Evolutionary conservation across 371 early-diverging fungal genomes (phyloP).

Genomic region (Phascolomyces articulosus): DNA sequence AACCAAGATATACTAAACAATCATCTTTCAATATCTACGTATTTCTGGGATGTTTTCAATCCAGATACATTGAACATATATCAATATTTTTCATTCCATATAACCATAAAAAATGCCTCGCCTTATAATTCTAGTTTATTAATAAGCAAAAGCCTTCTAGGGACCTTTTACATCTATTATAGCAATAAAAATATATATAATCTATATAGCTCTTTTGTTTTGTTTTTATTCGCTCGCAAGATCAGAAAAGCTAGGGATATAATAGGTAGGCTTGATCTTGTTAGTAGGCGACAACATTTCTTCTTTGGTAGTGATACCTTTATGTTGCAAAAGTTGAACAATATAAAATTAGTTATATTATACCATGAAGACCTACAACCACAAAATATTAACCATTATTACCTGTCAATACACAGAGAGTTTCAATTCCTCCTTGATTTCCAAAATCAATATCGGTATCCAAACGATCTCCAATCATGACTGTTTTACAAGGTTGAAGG

Average conservation of each 20-base stretch:
- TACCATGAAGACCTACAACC: too few species aligned
- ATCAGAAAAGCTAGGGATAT: conserved; percentile 59
- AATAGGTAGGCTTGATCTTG: conserved; percentile 58
- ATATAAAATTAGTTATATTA: not conserved
- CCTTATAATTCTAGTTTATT: too few species aligned
- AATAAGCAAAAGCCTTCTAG: too few species aligned
- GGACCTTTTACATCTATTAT: too few species aligned
- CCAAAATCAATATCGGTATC: conserved; percentile 98
- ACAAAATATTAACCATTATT: conserved; percentile 2
- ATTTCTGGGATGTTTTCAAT: too few species aligned
- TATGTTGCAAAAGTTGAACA: conserved; percentile 4
- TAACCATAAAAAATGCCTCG: too few species aligned
- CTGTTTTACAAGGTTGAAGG: conserved; percentile 79
- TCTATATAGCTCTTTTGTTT: not conserved
- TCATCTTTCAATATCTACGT: too few species aligned
- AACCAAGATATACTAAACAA: too few species aligned
- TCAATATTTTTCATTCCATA: too few species aligned
- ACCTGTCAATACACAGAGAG: conserved; percentile 94
- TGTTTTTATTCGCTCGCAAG: conserved; percentile 22
- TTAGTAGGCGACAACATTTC: conserved; percentile 51
- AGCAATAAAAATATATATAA: too few species aligned
- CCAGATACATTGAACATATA: too few species aligned
- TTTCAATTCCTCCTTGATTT: conserved; percentile 79
- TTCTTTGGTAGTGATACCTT: conserved; percentile 56
- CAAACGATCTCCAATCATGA: conserved; percentile 97